Base-by-base conservation (phyloP, 441 rosid genomes). In the Populus tomentosa region DNA sequence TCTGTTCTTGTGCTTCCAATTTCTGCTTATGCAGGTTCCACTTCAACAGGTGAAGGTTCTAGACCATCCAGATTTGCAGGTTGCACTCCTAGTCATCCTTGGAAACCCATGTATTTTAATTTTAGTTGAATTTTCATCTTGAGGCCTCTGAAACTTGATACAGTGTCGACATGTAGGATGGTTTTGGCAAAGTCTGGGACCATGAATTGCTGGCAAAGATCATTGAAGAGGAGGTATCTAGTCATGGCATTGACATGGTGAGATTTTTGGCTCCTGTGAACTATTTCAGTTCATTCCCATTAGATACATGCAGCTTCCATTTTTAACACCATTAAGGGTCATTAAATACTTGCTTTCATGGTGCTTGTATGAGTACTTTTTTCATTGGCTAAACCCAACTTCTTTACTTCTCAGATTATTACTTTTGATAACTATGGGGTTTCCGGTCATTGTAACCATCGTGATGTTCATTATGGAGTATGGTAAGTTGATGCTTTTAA, bases 151-250 rank as follows among this genome's bases (percentile, higher is more conserved):
- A 21, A 74, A 56, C 73, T 72, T 46, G 21, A 42, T 66, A 30
- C 62, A 13, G n/a, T 70, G 46, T 83, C 74, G 18, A 40, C 80
- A 40, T 78, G 18, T 86, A 92, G 97, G 97, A 95, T 87, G 98
- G 99, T 33, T 92, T 92, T 85, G 90, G 86, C 77, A 82, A 85
- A 80, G 80, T 76, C 24, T 93, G 95, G 99, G 86, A 89, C 83
- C 91, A 82, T 67, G 81, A 83, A 78, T 81, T 91, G 75, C 18
- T 93, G 82, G 85, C 86, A 8, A 61, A 87, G 75, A 82, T 88
- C 68, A 86, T 95, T 67, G 82, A 86, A 78, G 93, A 89, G 76
- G 93, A 93, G 88, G 87, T 88, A 73, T 76, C 69, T 78, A 72
- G 69, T 68, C 75, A 78, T 77, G 83, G 73, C 77, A 91, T 91